phyloP scores from a whole-genome alignment of 2,329 filamentous ascomycete genomes.

The Stylonectria norvegica region DNA sequence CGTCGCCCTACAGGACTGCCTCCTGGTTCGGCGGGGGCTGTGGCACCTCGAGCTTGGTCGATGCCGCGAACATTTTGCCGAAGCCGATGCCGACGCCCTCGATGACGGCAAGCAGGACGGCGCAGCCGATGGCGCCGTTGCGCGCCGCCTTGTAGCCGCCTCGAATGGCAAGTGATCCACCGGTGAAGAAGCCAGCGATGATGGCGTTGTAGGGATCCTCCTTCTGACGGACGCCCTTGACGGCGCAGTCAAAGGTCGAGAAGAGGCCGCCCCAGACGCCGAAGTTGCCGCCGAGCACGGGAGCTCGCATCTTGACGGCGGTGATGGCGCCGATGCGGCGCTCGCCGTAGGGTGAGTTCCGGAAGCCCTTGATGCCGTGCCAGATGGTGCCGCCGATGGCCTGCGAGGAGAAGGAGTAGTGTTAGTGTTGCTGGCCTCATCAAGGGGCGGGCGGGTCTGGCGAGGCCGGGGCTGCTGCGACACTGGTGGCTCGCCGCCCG shows the following conservation, averaged over 20 bases:
- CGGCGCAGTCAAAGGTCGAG: slow-evolving; percentile 92
- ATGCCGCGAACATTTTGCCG: slow-evolving; percentile 88
- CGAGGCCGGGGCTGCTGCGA: too few species aligned
- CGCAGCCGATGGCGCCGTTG: slow-evolving; percentile 95
- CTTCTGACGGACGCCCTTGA: slow-evolving; percentile 92
- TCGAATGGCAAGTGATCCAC: slow-evolving; percentile 84
- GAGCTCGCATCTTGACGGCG: slow-evolving; percentile 94
- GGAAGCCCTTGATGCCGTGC: slow-evolving; percentile 95
- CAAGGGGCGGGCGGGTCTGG: too few species aligned
- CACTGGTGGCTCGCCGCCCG: too few species aligned
- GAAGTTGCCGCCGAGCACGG: slow-evolving; percentile 95
- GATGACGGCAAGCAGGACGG: slow-evolving; percentile 89
- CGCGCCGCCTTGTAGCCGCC: slow-evolving; percentile 88
- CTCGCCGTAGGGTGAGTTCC: slow-evolving; percentile 89
- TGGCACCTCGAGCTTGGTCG: slow-evolving; percentile 71
- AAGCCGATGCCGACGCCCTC: slow-evolving; percentile 97
- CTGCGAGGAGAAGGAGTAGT: slow-evolving; percentile 36
- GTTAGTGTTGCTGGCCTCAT: slow-evolving; percentile 17
- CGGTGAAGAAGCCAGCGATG: slow-evolving; percentile 95
- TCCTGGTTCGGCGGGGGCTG: slow-evolving; percentile 32
- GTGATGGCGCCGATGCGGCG: slow-evolving; percentile 93
- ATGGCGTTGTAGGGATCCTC: slow-evolving; percentile 98
- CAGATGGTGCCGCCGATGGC: slow-evolving; percentile 80
- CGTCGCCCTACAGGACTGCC: slow-evolving; percentile 25
- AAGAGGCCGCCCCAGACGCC: slow-evolving; percentile 97